These are phyloP conservation scores for Suillus paluster DNA, from an alignment of 768 basidiomycete species.

Conservation along the genomic window DNA sequence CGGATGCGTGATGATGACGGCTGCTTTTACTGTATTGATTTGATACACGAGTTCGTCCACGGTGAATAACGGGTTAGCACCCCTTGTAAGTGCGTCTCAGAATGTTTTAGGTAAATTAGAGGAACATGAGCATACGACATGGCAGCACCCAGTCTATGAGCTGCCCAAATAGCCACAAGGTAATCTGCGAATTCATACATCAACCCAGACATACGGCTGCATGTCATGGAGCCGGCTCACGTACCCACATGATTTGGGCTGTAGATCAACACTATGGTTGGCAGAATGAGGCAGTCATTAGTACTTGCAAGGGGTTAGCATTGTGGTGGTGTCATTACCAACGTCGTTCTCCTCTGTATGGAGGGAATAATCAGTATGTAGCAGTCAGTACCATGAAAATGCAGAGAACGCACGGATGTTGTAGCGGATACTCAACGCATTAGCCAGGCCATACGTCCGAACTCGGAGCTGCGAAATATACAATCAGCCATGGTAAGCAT, in stretches of 20 bases:
- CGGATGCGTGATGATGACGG: slow-evolving; percentile 54
- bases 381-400: not conserved
- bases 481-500: not conserved
- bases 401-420: slow-evolving; percentile 34
- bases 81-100: slow-evolving; percentile 38
- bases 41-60: slow-evolving; percentile 63
- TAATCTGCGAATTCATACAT: slow-evolving; percentile 45
- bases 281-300: slow-evolving; percentile 7
- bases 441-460: slow-evolving; percentile 43
- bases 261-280: slow-evolving; percentile 58
- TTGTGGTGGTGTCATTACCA: slow-evolving; percentile 29
- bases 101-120: not conserved
- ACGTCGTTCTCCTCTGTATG: slow-evolving; percentile 42
- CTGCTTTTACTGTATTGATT: slow-evolving; percentile 49
- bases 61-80: slow-evolving; percentile 65
- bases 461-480: slow-evolving; percentile 35
- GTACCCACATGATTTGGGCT: slow-evolving; percentile 70
- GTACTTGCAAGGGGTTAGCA: not conserved
- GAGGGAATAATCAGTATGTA: not conserved
- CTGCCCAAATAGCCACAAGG: slow-evolving; percentile 58
- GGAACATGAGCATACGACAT: slow-evolving; percentile 50
- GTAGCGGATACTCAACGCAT: slow-evolving; percentile 38
- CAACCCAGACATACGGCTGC: not conserved
- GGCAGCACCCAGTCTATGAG: slow-evolving; percentile 58
- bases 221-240: slow-evolving; percentile 13